Percentiles rank a stretch among this genome's conserved stretches.
These are phyloP conservation scores for Insectozyma bohioensis DNA, from an alignment of 1,139 yeast genomes.

Conservation along the genomic window DNA sequence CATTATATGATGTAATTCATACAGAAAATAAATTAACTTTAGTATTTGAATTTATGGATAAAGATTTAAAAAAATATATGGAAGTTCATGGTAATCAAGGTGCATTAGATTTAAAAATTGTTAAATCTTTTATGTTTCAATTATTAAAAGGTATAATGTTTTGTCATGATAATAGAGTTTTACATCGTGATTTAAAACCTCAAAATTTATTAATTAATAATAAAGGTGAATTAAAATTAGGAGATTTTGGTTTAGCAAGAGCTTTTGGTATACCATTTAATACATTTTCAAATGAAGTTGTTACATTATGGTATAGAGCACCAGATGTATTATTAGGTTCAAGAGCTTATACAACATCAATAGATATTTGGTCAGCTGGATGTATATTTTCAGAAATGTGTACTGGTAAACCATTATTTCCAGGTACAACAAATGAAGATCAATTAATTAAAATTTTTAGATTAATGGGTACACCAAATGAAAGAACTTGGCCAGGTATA, in stretches of 20 bases:
- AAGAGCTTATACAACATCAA: conserved; percentile 90
- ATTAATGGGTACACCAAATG: conserved; percentile 95
- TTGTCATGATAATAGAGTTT: conserved; percentile 92
- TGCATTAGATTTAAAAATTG: conserved; percentile 74
- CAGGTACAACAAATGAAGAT: conserved; percentile 95
- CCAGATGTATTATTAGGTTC: conserved; percentile 97
- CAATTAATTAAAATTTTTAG: conserved; percentile 86
- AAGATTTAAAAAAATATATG: conserved; percentile 92
- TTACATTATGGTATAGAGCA: conserved; percentile 97
- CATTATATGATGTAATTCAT: conserved; percentile 92
- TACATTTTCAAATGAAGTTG: conserved; percentile 96
- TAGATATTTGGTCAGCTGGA: conserved; percentile 99
- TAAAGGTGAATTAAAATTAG: conserved; percentile 89
- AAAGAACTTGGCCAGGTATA: conserved; percentile 94
- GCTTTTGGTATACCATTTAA: conserved; percentile 98
- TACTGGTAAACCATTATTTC: conserved; percentile 95
- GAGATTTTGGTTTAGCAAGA: conserved; percentile 97
- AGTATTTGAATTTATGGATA: conserved; percentile 93
- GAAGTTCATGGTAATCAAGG: conserved; percentile 83
- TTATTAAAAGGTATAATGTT: conserved; percentile 85
- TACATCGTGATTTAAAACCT: conserved; percentile 95
- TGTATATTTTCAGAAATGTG: conserved; percentile 98
- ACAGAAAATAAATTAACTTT: conserved; percentile 92
- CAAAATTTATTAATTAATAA: conserved; percentile 85
- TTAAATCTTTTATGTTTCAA: conserved; percentile 92